Evolutionary conservation across 192 early-diverging fungal species (phyloP), one percentile per base, ranked within the genome.

Genomic region (Coemansia sp.): DNA sequence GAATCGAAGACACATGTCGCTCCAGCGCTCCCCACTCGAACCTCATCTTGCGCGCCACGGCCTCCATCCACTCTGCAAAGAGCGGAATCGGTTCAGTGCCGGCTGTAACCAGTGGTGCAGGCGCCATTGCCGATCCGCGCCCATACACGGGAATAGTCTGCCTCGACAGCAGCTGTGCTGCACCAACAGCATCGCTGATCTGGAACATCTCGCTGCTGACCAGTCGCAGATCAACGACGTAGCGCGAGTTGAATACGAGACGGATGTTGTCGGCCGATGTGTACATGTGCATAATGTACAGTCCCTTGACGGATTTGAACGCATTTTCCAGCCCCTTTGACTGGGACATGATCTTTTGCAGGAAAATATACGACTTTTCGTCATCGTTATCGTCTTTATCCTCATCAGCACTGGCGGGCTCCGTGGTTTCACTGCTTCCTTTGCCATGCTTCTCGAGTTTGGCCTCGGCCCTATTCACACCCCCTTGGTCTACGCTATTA

Each of bases 211-310:
- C 79, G 58, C 38, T 61, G 4, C 71, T 56, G 11, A 82, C 79
- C 23, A 82, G 63, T n/a, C 75, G 70, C 75, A 82, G 3, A 38
- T 82, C 79, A 9, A 82, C 68, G 3, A 76, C 71, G 37, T 74
- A 82, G 16, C 71, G 74, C 65, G 74, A 76, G 26, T 82, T 82
- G 50, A 82, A 82, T 56, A 82, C 79, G 26, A 82, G 62, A 0
- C 79, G 70, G 40, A 82, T 72, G 50, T 76, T 82, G 54, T 82
- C 79, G 9, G 71, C 68, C 6, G 79, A 74, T 5, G 79, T 82
- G 58, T 82, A 82, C 79, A 82, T 82, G 40, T 73, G 75, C 79
- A 74, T 71, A 37, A 82, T 72, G 37, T 76, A 53, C 50, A 82
- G 65, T 0, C 67, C 79, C 8, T 65, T 50, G 44, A 82, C 71